phyloP scores from a whole-genome alignment of 768 basidiomycete genomes.

The Panaeolus cyanescens region DNA sequence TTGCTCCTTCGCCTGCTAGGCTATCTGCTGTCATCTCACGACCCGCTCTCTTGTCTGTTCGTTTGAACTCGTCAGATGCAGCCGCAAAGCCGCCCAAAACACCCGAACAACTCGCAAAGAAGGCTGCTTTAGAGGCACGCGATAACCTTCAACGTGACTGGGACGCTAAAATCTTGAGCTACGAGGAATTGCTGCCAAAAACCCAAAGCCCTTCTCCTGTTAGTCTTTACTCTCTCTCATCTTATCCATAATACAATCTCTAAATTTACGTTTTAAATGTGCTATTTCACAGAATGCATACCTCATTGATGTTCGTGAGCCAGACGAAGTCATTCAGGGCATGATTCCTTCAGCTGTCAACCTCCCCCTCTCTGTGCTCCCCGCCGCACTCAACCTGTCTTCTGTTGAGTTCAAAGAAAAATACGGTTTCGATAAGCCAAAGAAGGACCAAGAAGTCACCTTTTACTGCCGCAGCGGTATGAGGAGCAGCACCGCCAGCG shows the following conservation, averaged over 20 bases:
- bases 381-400: conserved; percentile 60
- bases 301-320: conserved; percentile 91
- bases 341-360: conserved; percentile 93
- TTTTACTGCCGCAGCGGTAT: conserved; percentile 93
- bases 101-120: conserved; percentile 32
- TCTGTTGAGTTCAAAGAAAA: conserved; percentile 58
- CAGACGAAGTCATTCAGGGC: conserved; percentile 87
- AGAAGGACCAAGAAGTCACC: conserved; percentile 69
- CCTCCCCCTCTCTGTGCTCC: conserved; percentile 80
- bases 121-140: conserved; percentile 32
- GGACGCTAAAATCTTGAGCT: conserved; percentile 71
- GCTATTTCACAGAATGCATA: conserved; percentile 55
- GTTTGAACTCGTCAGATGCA: conserved; percentile 8
- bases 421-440: conserved; percentile 77
- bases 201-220: conserved; percentile 77
- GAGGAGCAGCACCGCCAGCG: conserved; percentile 79
- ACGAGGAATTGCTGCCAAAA: conserved; percentile 80
- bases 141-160: conserved; percentile 68
- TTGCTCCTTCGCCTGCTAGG: not conserved
- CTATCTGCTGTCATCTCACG: not conserved
- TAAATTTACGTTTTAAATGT: not conserved
- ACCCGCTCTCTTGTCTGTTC: not conserved
- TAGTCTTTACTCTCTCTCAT: conserved; percentile 13
- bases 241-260: not conserved
- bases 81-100: conserved; percentile 25